Conservation (phyloP, 805 yeast genomes). For the Candida easanensis region DNA sequence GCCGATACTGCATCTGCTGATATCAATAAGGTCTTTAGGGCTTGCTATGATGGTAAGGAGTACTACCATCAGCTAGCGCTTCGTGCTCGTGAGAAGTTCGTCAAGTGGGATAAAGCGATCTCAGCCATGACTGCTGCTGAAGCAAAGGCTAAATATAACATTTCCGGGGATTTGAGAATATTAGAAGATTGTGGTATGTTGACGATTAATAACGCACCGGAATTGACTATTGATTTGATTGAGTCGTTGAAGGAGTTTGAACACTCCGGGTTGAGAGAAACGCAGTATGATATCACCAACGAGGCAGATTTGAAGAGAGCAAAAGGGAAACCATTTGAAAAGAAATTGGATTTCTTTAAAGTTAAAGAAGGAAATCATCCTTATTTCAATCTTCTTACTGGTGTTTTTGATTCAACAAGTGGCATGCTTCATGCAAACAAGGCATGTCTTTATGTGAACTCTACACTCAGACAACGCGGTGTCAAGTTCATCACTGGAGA, state of each 20-base stretch:
- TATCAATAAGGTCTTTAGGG: constrained; percentile 37
- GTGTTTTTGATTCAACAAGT: constrained; percentile 26
- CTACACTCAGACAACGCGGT: constrained; percentile 27
- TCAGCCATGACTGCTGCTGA: constrained; percentile 2
- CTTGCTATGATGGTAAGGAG: constrained; percentile 33
- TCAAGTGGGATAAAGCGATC: constrained; percentile 13
- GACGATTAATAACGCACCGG: constrained; percentile 5
- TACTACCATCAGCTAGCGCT: constrained; percentile 30
- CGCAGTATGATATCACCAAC: constrained; percentile 27
- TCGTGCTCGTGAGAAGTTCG: constrained; percentile 12
- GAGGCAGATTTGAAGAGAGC: constrained; percentile 31
- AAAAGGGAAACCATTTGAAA: constrained; percentile 25
- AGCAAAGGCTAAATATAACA: constrained; percentile 6
- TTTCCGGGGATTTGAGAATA: constrained; percentile 5
- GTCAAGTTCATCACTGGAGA: constrained; percentile 33
- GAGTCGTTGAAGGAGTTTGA: constrained; percentile 18
- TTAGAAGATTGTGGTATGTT: constrained; percentile 11
- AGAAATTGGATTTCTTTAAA: constrained; percentile 23
- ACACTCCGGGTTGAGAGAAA: constrained; percentile 5
- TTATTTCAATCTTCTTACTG: constrained; percentile 21
- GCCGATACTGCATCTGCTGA: constrained; percentile 41
- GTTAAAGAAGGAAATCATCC: constrained; percentile 11
- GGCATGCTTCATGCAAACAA: constrained; percentile 33
- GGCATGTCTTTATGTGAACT: constrained; percentile 29
- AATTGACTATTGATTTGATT: not conserved